These are phyloP conservation scores for Mortierella sp. DNA, from an alignment of 371 early-diverging fungal genomes.

Conservation along the genomic window DNA sequence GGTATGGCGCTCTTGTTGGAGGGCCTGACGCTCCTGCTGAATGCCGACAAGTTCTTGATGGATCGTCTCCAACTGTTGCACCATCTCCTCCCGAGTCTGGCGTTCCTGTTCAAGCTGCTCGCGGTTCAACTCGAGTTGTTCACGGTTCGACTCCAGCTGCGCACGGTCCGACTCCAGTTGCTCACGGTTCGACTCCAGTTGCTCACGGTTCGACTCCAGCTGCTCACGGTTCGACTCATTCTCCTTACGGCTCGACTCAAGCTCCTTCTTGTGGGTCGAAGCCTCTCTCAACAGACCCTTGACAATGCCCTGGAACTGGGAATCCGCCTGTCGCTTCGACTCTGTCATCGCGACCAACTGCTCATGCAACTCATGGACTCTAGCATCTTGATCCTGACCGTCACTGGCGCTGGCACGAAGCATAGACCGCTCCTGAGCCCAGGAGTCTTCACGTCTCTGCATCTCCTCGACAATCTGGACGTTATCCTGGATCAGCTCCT, in stretches of 20 bases:
- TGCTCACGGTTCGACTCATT: neutral
- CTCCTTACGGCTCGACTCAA: slow-evolving; percentile 14
- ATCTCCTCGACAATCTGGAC: slow-evolving; percentile 57
- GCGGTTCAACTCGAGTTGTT: neutral
- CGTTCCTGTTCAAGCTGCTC: slow-evolving; percentile 11
- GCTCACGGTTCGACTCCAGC: too few relatives aligned
- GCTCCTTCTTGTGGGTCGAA: slow-evolving; percentile 43
- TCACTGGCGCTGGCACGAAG: slow-evolving; percentile 12
- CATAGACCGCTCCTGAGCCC: slow-evolving; percentile 39
- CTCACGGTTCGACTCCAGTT: too few relatives aligned
- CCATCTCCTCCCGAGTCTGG: slow-evolving; percentile 7
- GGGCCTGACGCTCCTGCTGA: slow-evolving; percentile 5
- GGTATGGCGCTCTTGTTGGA: slow-evolving; percentile 15
- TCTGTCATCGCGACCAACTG: slow-evolving; percentile 43
- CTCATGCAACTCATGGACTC: slow-evolving; percentile 48
- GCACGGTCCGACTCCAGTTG: neutral
- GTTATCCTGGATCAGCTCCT: slow-evolving; percentile 50
- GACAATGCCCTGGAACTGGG: slow-evolving; percentile 58
- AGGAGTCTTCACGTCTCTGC: slow-evolving; percentile 50
- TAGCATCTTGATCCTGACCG: slow-evolving; percentile 13
- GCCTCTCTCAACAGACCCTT: slow-evolving; percentile 54
- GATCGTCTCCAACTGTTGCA: slow-evolving; percentile 6
- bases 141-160: too few relatives aligned
- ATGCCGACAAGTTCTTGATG: slow-evolving; percentile 17
- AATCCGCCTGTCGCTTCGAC: slow-evolving; percentile 53